These are phyloP conservation scores for Colletotrichum tamarilloi DNA, from an alignment of 2,329 filamentous ascomycete genomes.

Conservation along the genomic window DNA sequence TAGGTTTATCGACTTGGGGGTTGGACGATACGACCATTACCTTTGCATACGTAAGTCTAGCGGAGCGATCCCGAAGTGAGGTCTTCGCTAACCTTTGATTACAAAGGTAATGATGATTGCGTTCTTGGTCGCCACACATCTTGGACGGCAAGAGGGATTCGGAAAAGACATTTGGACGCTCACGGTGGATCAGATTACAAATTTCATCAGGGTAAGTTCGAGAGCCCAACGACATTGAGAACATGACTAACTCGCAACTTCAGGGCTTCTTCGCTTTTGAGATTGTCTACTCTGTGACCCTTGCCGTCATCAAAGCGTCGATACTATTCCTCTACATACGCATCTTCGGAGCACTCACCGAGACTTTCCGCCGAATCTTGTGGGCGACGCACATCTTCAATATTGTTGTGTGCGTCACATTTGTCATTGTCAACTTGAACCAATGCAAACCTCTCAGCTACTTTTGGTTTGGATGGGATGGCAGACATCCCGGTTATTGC, in stretches of 20 bases:
- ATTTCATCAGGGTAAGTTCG: not conserved
- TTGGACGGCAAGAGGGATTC: not conserved
- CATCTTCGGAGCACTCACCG: constrained; percentile 47
- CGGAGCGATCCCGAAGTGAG: not conserved
- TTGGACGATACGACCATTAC: constrained; percentile 25
- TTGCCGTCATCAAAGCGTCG: constrained; percentile 52
- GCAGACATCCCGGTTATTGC: constrained; percentile 9
- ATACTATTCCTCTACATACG: constrained; percentile 50
- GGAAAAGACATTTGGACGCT: constrained; percentile 29
- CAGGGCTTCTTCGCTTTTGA: constrained; percentile 30
- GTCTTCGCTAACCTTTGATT: not conserved
- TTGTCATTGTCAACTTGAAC: constrained; percentile 49
- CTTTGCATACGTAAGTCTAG: constrained; percentile 13
- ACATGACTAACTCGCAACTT: not conserved
- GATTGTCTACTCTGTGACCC: constrained; percentile 39
- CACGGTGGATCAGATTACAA: constrained; percentile 1
- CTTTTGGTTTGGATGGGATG: constrained; percentile 32
- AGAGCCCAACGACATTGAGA: not conserved
- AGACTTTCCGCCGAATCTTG: constrained; percentile 40
- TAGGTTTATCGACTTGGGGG: constrained; percentile 19
- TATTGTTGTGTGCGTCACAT: constrained; percentile 38
- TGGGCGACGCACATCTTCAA: constrained; percentile 37
- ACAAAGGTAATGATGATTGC: constrained; percentile 23
- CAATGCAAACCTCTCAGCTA: constrained; percentile 30
- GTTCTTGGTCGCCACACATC: constrained; percentile 3